Evolutionary conservation across 116 monocot genomes (phyloP).

Genomic region (Iris pallida): DNA sequence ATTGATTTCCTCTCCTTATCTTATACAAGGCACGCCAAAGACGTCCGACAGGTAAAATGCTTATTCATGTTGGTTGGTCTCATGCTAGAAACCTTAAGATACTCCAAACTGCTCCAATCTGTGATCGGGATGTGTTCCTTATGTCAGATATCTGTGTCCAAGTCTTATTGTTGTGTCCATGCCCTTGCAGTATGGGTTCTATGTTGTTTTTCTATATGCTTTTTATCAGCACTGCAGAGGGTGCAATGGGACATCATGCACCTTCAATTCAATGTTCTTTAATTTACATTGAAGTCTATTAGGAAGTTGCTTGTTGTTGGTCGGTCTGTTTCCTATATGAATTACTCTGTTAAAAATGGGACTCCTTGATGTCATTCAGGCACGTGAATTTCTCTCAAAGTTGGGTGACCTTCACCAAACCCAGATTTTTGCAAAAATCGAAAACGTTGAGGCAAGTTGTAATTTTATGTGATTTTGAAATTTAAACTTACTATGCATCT

Average conservation of each 20-base stretch:
- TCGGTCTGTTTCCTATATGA: too few relatives aligned
- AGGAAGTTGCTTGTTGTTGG: too few relatives aligned
- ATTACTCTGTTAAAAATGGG: neutral
- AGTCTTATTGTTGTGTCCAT: too few relatives aligned
- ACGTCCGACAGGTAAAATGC: constrained; percentile 79
- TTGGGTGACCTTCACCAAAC: constrained; percentile 84
- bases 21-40: constrained; percentile 95
- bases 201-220: too few relatives aligned
- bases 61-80: neutral
- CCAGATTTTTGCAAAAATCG: constrained; percentile 97
- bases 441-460: constrained; percentile 70
- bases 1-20: constrained; percentile 95
- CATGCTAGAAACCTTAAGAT: too few relatives aligned
- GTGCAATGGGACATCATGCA: neutral
- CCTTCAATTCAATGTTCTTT: neutral
- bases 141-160: too few relatives aligned
- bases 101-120: too few relatives aligned
- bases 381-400: constrained; percentile 78
- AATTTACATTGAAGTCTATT: too few relatives aligned
- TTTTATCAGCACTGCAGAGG: neutral
- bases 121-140: too few relatives aligned
- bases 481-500: constrained; percentile 3
- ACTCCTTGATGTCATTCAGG: constrained; percentile 28
- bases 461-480: neutral
- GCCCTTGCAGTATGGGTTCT: too few relatives aligned